These are phyloP conservation scores for Ophiostoma angusticollis DNA, from an alignment of 2,329 filamentous ascomycete species.

Conservation along the genomic window DNA sequence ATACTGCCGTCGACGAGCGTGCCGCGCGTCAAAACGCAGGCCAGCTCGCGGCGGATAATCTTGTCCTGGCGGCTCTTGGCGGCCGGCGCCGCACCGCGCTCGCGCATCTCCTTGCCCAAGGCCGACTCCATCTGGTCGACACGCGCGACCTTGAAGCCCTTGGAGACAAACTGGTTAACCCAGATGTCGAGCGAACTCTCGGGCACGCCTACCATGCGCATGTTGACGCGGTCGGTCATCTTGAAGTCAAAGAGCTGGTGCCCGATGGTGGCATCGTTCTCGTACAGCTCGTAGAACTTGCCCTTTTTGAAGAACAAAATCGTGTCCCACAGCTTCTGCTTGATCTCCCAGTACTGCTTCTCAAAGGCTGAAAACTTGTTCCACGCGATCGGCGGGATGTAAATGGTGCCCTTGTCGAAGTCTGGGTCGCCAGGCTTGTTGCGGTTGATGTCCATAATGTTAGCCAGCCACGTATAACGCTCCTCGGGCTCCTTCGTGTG, in stretches of 20 bases:
- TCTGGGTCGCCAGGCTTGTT: slow-evolving; percentile 70
- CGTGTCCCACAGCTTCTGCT: slow-evolving; percentile 93
- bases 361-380: slow-evolving; percentile 83
- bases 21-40: slow-evolving; percentile 80
- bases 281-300: slow-evolving; percentile 97
- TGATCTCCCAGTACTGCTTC: slow-evolving; percentile 99
- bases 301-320: slow-evolving; percentile 99
- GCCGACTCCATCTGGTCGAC: slow-evolving; percentile 97
- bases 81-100: slow-evolving; percentile 53
- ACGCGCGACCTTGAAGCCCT: slow-evolving; percentile 91
- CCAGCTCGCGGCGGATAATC: slow-evolving; percentile 80
- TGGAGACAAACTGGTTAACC: slow-evolving; percentile 97
- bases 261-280: slow-evolving; percentile 92
- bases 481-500: slow-evolving; percentile 72
- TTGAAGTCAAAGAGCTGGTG: slow-evolving; percentile 97
- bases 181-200: slow-evolving; percentile 92
- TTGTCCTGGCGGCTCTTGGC: slow-evolving; percentile 69
- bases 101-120: slow-evolving; percentile 95
- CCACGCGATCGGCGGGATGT: slow-evolving; percentile 71
- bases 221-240: slow-evolving; percentile 94
- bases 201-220: slow-evolving; percentile 98
- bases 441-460: slow-evolving; percentile 71
- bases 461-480: slow-evolving; percentile 81
- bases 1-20: slow-evolving; percentile 92
- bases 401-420: slow-evolving; percentile 84